Base-by-base conservation (phyloP, 2,329 filamentous ascomycete species). In the Xylariales sp. region DNA sequence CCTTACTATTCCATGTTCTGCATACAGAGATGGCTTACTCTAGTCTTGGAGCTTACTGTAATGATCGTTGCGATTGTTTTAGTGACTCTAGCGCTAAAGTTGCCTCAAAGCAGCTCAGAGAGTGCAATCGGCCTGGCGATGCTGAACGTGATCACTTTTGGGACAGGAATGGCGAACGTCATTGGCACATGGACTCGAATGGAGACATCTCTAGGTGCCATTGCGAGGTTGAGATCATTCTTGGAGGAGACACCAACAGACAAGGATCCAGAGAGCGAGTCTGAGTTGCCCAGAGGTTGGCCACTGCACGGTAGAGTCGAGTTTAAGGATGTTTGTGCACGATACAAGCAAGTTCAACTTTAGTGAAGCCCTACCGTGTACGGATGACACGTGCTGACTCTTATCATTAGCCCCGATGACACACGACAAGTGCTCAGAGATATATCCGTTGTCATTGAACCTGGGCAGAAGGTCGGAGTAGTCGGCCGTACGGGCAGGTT, bases 11-110 rank as follows among this genome's bases (percentile, higher is more conserved):
- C 14, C 3, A 18, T 39, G 29, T 33, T 33, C 16, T 25, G 19
- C 10, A 31, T 33, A 8, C 37, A 39, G n/a, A n/a, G 21, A 27
- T 39, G 37, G 37, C 21, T 74, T 51, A 76, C 12, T 14, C 14
- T 39, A 3, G 29, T 39, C 5, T 14, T 39, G 29, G 33, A 37
- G 2, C 6, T 37, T 12, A 13, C 20, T 4, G 33, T 37, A 2
- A 19, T 18, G 3, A 30, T 48, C 5, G 15, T 55, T 2, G 48
- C 49, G 6, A 28, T 51, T 5, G 13, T 53, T 13, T 33, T 55
- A n/a, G 50, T 48, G 0, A 31, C 44, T 2, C 40, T 57, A 7
- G 52, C 52, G 6, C 13, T 37, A 12, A 18, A 17, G 5, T 19
- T 37, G 14, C 24, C 5, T 7, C 14, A n/a, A 12, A 19, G 15